phyloP scores from a whole-genome alignment of 2,329 filamentous ascomycete species.

The Xylaria digitata region DNA sequence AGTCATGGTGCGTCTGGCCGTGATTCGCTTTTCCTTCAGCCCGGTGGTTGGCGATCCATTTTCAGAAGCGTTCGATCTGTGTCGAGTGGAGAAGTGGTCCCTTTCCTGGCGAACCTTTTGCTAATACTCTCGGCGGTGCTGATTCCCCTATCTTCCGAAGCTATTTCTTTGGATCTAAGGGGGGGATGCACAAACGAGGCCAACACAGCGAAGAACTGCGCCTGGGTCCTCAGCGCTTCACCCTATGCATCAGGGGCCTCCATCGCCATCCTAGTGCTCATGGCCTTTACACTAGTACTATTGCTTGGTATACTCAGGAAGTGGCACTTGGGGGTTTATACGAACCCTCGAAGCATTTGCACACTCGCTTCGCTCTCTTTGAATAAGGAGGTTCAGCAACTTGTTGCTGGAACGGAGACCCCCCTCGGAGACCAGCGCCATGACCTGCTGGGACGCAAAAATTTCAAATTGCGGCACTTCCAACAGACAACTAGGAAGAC shows the following conservation, averaged over 20 bases:
- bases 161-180: conserved; percentile 46
- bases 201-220: conserved; percentile 44
- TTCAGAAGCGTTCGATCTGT: conserved; percentile 41
- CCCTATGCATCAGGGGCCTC: conserved; percentile 41
- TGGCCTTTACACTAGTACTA: conserved; percentile 41
- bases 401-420: neutral
- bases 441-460: neutral
- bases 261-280: conserved; percentile 45
- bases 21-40: conserved; percentile 48
- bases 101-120: conserved; percentile 46
- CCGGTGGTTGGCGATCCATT: conserved; percentile 41
- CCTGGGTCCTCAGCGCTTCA: conserved; percentile 47
- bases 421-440: neutral
- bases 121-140: conserved; percentile 46
- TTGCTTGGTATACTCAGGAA: conserved; percentile 42
- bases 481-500: neutral
- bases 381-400: conserved; percentile 39
- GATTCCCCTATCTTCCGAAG: conserved; percentile 49
- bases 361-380: conserved; percentile 42
- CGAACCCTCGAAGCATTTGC: conserved; percentile 53
- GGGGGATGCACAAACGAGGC: conserved; percentile 41
- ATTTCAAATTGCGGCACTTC: conserved; percentile 1
- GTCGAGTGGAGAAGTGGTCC: conserved; percentile 40
- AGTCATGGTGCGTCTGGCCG: conserved; percentile 46
- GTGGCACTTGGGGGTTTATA: conserved; percentile 49